Base-by-base conservation (phyloP, 2,329 filamentous ascomycete species). In the Nigrograna mackinnonii region DNA sequence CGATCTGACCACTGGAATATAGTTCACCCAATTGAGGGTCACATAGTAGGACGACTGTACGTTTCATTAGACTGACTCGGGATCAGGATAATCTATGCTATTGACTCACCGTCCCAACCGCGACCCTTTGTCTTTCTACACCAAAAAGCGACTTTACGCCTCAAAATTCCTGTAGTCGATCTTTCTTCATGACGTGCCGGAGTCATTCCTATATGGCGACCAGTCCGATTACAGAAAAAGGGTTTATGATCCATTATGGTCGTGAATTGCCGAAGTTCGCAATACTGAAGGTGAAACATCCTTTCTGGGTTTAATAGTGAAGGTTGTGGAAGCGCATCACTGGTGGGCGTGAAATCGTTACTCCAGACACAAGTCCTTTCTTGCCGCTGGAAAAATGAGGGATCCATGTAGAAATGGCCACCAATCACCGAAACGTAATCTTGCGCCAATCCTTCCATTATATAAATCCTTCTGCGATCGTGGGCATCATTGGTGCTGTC, bases 281-380 rank as follows among this genome's bases (percentile, higher is more conserved):
- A 66, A 33, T 63, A 67, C 39, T 66, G 62, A 12, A 67, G 39
- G 37, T 63, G 60, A 12, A 66, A 66, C 17, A 39, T 51, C 17
- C 46, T 52, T 2, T 57, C 41, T 1, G 63, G 60, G 9, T 63
- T 36, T 1, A 67, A 41, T 9, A 60, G 40, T 18, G 59, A 59
- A 1, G 63, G 63, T 9, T 62, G 62, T 3, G 62, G 58, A 14
- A 67, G 38, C 5, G 61, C 58, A 41, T 67, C 63, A 31, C 61
- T 64, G 5, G 57, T 56, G 4, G 63, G 63, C 2, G 62, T 66
- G 35, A 67, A 67, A 0, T 65, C 56, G 19, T 62, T 66, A 18
- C 57, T 62, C 63, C 63, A 67, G 1, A 65, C 57, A 34, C 62
- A 66, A 6, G 62, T 65, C 21, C 63, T 51, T 38, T 67, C 63